Evolutionary conservation across 2,329 filamentous ascomycete species (phyloP), one percentile per base, ranked within the genome.

Genomic region (Camillea tinctor): DNA sequence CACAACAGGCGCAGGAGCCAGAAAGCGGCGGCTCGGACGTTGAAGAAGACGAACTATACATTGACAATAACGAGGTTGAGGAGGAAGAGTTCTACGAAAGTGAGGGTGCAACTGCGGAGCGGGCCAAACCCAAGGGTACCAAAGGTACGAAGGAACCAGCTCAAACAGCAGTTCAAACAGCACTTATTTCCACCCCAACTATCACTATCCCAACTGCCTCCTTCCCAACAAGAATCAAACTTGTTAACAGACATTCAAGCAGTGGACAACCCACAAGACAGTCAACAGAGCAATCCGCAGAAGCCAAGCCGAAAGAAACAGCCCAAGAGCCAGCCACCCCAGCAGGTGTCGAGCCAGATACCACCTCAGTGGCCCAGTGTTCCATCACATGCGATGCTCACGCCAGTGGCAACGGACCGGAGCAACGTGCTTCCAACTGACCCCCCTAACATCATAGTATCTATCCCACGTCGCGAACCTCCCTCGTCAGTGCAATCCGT

Each of bases 41-140:
- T 21, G 70, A 73, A 21, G 71, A 68, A 24, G 66, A 70, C 52
- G 72, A 69, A 26, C 49, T 71, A 19, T 72, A 73, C 52, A 67
- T 66, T 24, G 70, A 73, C 9, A 58, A 62, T 36, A 64, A 62
- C 56, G 63, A 66, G 4, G 66, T 64, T 8, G 64, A 68, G 21
- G 64, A 66, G n/a, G 66, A 64, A 1, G 67, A 68, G 19, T 64
- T 68, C 15, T 57, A 61, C 44, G 59, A 61, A 1, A 61, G 61
- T 50, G 68, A 66, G 21, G 64, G 63, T 11, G 6, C 2, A 30
- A 7, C 22, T 62, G 62, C 50, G 55, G 53, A 17, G 9, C 24
- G 48, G n/a, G 44, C n/a, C 20, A 62, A 54, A 22, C 48, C 30
- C 52, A 66, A 61, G 21, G 58, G 58, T 26, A 40, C 36, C 15